Evolutionary conservation across 1,139 yeast genomes (phyloP).

Genomic region (Yamadazyma sp.): DNA sequence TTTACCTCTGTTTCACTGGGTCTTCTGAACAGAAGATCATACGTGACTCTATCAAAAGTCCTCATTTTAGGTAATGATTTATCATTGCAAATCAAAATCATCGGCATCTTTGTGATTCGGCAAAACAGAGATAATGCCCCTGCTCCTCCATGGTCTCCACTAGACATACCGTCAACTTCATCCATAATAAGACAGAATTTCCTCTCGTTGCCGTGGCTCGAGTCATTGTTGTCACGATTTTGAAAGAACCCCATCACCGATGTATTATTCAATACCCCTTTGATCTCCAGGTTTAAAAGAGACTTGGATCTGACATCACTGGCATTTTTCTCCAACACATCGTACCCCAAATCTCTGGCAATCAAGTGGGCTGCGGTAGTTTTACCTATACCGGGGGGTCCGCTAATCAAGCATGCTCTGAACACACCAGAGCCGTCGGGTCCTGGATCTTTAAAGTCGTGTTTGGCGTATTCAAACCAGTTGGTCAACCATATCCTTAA

Average conservation of each 20-base stretch:
- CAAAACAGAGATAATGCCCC: constrained; percentile 92
- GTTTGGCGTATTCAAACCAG: constrained; percentile 64
- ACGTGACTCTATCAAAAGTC: constrained; percentile 85
- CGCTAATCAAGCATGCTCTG: constrained; percentile 83
- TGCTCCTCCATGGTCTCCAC: constrained; percentile 98
- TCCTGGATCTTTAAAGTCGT: constrained; percentile 57
- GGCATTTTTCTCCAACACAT: constrained; percentile 74
- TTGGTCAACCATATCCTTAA: constrained; percentile 71
- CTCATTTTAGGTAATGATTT: constrained; percentile 92
- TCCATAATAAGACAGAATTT: constrained; percentile 88
- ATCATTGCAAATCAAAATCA: constrained; percentile 93
- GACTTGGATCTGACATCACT: constrained; percentile 89
- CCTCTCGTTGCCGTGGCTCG: constrained; percentile 36
- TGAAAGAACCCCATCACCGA: constrained; percentile 79
- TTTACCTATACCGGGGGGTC: constrained; percentile 85
- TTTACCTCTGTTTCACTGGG: constrained; percentile 82
- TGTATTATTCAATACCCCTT: constrained; percentile 73
- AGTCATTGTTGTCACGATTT: constrained; percentile 31
- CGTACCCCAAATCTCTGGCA: constrained; percentile 68
- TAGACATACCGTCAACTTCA: constrained; percentile 99
- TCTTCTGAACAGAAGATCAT: constrained; percentile 81
- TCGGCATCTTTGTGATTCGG: constrained; percentile 80
- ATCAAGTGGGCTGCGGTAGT: constrained; percentile 78
- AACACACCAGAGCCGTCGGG: constrained; percentile 62
- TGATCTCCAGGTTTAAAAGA: constrained; percentile 64